A percentile compares a stretch with the other conserved stretches of the same genome.
Conservation (phyloP, 1,284 basidiomycete species). For the Ustilago hordei region DNA sequence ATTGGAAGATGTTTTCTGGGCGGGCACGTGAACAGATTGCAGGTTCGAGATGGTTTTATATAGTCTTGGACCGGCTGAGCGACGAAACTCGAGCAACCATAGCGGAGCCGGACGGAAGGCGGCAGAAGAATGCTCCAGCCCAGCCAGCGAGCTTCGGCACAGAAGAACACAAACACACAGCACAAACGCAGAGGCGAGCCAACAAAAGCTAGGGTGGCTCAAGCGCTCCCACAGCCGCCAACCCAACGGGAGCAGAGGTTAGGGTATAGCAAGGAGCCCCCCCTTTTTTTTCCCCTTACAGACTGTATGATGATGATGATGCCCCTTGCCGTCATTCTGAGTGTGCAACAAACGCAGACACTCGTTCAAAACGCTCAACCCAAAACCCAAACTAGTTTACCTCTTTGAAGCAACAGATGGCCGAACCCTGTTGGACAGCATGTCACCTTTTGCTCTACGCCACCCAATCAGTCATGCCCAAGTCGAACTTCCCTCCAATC, state of each 20-base stretch:
- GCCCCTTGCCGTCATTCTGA: background rate
- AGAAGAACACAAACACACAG: background rate
- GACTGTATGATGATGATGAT: background rate
- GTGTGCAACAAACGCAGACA: too few species aligned
- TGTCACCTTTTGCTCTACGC: background rate
- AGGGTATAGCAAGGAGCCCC: background rate
- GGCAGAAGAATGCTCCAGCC: conserved; percentile 23
- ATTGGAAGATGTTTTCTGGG: conserved; percentile 13
- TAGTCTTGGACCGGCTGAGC: conserved; percentile 21
- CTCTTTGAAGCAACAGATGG: background rate
- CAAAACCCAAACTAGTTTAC: background rate
- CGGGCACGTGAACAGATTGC: background rate
- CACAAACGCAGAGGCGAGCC: background rate
- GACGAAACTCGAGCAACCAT: conserved; percentile 24
- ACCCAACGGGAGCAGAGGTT: background rate
- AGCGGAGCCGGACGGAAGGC: conserved; percentile 21
- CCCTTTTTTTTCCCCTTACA: background rate
- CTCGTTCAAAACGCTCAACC: too few species aligned
- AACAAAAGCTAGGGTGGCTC: conserved; percentile 13
- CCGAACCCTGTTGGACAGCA: background rate
- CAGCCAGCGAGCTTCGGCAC: background rate
- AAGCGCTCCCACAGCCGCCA: background rate
- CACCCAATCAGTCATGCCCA: background rate
- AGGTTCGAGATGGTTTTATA: conserved; percentile 14
- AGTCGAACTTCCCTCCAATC: too few species aligned